Percentiles rank a stretch among this genome's conserved stretches.
phyloP scores from a whole-genome alignment of 805 yeast genomes.

The Wickerhamomyces xylosicus region DNA sequence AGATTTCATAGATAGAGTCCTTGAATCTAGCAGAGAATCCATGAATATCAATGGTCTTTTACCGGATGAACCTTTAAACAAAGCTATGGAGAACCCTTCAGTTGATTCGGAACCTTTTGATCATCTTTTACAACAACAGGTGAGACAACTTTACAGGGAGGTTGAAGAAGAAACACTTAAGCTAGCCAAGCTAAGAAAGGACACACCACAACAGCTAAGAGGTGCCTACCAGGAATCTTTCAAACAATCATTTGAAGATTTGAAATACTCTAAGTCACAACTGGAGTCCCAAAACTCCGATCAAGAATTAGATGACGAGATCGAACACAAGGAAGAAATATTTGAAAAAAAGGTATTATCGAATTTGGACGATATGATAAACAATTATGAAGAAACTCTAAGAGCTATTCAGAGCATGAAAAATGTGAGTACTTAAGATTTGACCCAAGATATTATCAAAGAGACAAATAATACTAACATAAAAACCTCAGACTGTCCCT shows the following conservation, averaged over 20 bases:
- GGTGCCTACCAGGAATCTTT: conserved; percentile 26
- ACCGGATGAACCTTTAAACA: conserved; percentile 16
- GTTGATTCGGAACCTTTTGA: conserved; percentile 61
- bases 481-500: conserved; percentile 14
- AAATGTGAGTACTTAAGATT: conserved; percentile 12
- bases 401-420: conserved; percentile 10
- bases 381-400: conserved; percentile 12
- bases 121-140: conserved; percentile 44
- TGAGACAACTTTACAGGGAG: conserved; percentile 43
- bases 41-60: conserved; percentile 47
- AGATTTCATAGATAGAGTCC: conserved; percentile 37
- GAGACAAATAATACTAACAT: conserved; percentile 5
- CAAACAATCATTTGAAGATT: conserved; percentile 21
- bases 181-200: conserved; percentile 44
- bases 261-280: conserved; percentile 17
- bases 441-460: background rate
- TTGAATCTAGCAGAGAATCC: conserved; percentile 46
- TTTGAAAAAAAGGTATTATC: conserved; percentile 4
- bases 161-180: conserved; percentile 55
- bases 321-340: background rate
- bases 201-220: conserved; percentile 34
- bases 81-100: conserved; percentile 14
- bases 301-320: conserved; percentile 2
- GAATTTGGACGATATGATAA: conserved; percentile 7
- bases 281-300: conserved; percentile 5